Percentiles rank a stretch among this genome's conserved stretches.
Conservation (phyloP, 208 protist species). For the Wallacemonas collosoma region DNA sequence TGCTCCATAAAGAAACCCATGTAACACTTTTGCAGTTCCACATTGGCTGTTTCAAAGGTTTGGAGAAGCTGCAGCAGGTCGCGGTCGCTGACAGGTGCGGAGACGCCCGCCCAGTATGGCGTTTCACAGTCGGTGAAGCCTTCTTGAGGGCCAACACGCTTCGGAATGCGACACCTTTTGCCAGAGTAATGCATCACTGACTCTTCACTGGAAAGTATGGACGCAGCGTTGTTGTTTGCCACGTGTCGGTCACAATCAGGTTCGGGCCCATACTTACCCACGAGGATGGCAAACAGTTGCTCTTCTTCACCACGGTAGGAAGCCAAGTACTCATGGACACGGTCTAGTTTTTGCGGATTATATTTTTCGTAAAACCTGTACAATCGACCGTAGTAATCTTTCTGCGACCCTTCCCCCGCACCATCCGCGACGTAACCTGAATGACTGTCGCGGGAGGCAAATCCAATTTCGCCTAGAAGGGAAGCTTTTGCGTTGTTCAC, state of each 20-base stretch:
- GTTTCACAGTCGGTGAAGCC: constrained; percentile 80
- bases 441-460: constrained; percentile 55
- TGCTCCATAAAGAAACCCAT: constrained; percentile 70
- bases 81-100: constrained; percentile 49
- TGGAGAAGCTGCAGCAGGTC: constrained; percentile 60
- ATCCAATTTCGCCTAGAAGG: constrained; percentile 39
- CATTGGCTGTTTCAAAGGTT: constrained; percentile 57
- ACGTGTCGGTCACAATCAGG: constrained; percentile 23
- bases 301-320: constrained; percentile 65
- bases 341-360: constrained; percentile 66
- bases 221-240: constrained; percentile 17
- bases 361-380: constrained; percentile 75
- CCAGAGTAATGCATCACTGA: constrained; percentile 62
- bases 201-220: constrained; percentile 46
- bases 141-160: constrained; percentile 54
- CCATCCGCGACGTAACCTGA: constrained; percentile 41
- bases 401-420: constrained; percentile 25
- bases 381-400: constrained; percentile 52
- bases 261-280: constrained; percentile 74
- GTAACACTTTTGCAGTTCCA: constrained; percentile 72
- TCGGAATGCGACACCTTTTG: constrained; percentile 59
- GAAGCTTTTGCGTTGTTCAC: constrained; percentile 12
- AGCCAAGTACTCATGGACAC: constrained; percentile 49
- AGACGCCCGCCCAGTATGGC: constrained; percentile 70
- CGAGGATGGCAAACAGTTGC: constrained; percentile 74